phyloP scores from a whole-genome alignment of 305 asterid genomes.

The Fraxinus velutina region DNA sequence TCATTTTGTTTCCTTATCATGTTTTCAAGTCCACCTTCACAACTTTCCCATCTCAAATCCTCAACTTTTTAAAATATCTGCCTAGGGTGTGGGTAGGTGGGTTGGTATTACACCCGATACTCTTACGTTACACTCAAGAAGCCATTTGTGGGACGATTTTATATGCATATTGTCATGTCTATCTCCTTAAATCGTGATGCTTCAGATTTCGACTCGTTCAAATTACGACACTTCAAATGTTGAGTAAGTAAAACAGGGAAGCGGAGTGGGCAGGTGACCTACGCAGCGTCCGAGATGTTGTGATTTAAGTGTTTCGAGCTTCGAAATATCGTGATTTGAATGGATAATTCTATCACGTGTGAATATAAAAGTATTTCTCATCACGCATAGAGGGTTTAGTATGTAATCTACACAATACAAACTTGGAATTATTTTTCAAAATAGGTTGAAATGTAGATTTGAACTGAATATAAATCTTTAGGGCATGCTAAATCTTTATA shows the following conservation, averaged over 20 bases:
- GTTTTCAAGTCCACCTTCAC: not conserved
- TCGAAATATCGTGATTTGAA: too few species aligned
- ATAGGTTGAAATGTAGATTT: not conserved
- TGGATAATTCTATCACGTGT: not conserved
- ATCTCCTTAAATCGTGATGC: not conserved
- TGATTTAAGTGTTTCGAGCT: not conserved
- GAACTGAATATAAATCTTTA: too few species aligned
- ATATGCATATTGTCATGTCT: not conserved
- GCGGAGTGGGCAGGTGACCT: not conserved
- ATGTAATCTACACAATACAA: not conserved
- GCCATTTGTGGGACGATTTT: not conserved
- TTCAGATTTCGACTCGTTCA: too few species aligned
- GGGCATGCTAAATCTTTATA: not conserved
- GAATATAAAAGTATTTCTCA: not conserved
- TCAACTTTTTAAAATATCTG: not conserved
- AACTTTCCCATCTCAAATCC: slow-evolving; percentile 17
- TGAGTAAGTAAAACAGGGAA: not conserved
- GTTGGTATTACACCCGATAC: not conserved
- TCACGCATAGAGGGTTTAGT: not conserved
- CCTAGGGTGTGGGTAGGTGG: not conserved
- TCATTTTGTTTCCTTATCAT: slow-evolving; percentile 10
- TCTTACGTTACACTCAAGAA: not conserved
- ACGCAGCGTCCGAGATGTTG: not conserved
- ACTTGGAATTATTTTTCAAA: too few species aligned
- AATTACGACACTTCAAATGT: too few species aligned